Evolutionary conservation across 768 basidiomycete species (phyloP).

Genomic region (Suillus bovinus): DNA sequence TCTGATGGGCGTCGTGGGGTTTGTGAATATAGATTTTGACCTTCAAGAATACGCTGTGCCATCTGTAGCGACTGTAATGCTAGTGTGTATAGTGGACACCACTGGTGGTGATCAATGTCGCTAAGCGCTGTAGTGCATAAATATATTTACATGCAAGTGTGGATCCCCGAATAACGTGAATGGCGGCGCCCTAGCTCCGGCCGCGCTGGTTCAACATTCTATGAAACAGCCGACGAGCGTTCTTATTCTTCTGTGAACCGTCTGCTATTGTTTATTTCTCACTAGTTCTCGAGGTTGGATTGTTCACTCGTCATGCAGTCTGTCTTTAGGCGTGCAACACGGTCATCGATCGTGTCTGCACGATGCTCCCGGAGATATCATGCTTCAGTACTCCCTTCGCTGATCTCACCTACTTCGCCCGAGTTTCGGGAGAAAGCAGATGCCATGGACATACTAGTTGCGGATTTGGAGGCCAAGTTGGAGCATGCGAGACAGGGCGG

Average conservation of each 20-base stretch:
- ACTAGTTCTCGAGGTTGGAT: background rate
- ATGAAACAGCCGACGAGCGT: background rate
- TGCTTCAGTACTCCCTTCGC: constrained; percentile 71
- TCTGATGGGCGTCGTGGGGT: constrained; percentile 40
- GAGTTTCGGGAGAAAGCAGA: constrained; percentile 69
- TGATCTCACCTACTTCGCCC: constrained; percentile 65
- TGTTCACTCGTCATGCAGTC: constrained; percentile 13
- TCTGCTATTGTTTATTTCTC: background rate
- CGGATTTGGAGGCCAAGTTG: constrained; percentile 61
- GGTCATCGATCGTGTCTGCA: constrained; percentile 8
- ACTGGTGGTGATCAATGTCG: background rate
- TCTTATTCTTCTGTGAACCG: background rate
- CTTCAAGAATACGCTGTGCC: background rate
- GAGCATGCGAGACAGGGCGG: constrained; percentile 68
- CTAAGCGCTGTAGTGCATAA: background rate
- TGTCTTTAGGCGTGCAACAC: constrained; percentile 16
- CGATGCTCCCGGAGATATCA: constrained; percentile 49
- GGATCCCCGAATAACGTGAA: background rate
- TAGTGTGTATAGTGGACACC: background rate
- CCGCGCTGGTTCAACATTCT: background rate
- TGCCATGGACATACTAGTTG: constrained; percentile 70
- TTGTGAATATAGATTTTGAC: background rate
- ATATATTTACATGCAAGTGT: background rate
- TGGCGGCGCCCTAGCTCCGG: constrained; percentile 1
- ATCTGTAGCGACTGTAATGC: background rate